Evolutionary conservation across 139 green algal genomes (phyloP).

Genomic region (Parachlorella kessleri): DNA sequence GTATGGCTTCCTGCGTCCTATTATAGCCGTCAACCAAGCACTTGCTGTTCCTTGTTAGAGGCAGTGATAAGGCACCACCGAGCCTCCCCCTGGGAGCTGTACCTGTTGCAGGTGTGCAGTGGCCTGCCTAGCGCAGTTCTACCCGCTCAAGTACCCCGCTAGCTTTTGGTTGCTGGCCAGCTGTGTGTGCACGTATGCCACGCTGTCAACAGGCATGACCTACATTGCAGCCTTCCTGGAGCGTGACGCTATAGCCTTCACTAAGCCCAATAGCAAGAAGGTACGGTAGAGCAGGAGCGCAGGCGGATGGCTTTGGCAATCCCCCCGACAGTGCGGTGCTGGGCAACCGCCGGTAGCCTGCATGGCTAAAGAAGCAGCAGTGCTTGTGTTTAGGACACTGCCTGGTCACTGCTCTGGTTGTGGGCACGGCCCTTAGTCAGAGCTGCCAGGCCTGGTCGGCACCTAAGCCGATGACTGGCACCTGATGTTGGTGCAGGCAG

Average conservation of each 20-base stretch:
- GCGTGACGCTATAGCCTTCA: constrained; percentile 66
- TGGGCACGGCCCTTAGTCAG: too few species aligned
- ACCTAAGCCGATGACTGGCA: too few species aligned
- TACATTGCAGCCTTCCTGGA: constrained; percentile 56
- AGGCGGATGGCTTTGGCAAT: background rate
- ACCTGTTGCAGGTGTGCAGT: constrained; percentile 54
- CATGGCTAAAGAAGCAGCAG: too few species aligned
- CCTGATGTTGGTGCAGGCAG: background rate
- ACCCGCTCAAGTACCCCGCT: constrained; percentile 66
- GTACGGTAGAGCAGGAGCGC: too few species aligned
- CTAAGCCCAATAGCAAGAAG: constrained; percentile 17
- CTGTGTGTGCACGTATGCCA: constrained; percentile 68
- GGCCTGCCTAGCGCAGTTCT: constrained; percentile 79
- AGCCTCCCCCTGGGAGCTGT: background rate
- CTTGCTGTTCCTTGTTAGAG: background rate
- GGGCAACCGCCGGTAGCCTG: too few species aligned
- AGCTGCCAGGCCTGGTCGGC: too few species aligned
- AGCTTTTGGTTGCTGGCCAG: constrained; percentile 58
- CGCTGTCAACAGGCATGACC: constrained; percentile 57
- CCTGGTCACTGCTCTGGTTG: too few species aligned
- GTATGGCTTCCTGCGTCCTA: constrained; percentile 6
- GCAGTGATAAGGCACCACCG: background rate
- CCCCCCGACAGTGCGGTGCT: too few species aligned
- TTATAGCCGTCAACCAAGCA: background rate
- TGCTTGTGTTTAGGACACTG: too few species aligned